Conservation (phyloP, 176 grass and related monocot species). For the Carex myosuroides region DNA sequence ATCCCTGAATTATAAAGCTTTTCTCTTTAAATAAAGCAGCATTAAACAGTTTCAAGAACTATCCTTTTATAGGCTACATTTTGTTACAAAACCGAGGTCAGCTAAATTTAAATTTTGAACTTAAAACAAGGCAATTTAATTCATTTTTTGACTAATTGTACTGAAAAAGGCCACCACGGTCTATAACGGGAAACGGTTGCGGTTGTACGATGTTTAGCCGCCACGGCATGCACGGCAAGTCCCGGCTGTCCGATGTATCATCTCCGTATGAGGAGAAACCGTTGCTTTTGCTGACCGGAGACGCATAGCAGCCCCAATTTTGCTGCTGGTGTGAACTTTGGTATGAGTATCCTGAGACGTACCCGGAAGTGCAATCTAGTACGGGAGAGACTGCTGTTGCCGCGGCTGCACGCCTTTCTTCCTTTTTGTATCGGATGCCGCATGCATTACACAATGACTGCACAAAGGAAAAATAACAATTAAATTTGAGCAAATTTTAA, state of each 20-base stretch:
- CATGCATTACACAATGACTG: constrained; percentile 98
- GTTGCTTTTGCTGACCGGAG: constrained; percentile 37
- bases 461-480: background rate
- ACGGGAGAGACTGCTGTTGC: constrained; percentile 31
- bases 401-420: constrained; percentile 80
- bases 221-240: constrained; percentile 58
- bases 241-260: constrained; percentile 24
- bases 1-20: constrained; percentile 14
- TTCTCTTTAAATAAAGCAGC: constrained; percentile 14
- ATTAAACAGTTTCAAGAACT: constrained; percentile 12
- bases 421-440: constrained; percentile 97
- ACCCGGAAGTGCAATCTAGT: constrained; percentile 28
- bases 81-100: constrained; percentile 22
- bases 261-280: constrained; percentile 40
- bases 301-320: constrained; percentile 71
- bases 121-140: background rate
- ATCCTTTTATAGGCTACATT: constrained; percentile 26
- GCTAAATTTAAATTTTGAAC: background rate
- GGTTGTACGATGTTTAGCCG: constrained; percentile 61
- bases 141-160: constrained; percentile 44
- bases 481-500: background rate
- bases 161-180: constrained; percentile 65
- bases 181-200: constrained; percentile 53
- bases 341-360: constrained; percentile 49
- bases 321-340: constrained; percentile 36